Evolutionary conservation across 108 stramenopile genomes (phyloP).

Genomic region (Cyclotella sp.): DNA sequence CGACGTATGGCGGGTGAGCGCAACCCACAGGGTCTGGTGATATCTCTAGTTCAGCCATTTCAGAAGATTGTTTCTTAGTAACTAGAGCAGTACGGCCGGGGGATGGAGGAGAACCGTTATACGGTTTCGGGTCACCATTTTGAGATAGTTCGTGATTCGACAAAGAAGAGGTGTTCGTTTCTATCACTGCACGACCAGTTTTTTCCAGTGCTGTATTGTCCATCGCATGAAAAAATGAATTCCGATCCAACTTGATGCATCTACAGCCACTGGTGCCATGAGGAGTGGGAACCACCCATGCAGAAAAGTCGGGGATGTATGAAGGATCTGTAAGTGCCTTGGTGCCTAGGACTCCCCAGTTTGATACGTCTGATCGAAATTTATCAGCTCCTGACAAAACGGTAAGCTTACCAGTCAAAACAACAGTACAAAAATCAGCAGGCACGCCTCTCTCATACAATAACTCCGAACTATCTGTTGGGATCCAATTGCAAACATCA

Average conservation of each 20-base stretch:
- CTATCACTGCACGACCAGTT: constrained; percentile 9
- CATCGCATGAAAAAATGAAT: constrained; percentile 65
- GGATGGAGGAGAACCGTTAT: constrained; percentile 7
- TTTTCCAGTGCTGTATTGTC: constrained; percentile 79
- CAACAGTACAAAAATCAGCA: constrained; percentile 75
- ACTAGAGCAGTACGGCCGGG: not conserved
- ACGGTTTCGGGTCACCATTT: not conserved
- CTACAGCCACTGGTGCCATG: constrained; percentile 68
- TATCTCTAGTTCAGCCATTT: not conserved
- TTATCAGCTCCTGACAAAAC: constrained; percentile 87
- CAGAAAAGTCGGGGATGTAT: constrained; percentile 85
- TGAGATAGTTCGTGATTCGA: not conserved
- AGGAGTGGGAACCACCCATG: constrained; percentile 67
- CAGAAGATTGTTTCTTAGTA: not conserved
- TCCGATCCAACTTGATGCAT: constrained; percentile 65
- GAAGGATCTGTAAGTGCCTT: constrained; percentile 61
- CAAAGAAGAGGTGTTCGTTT: not conserved
- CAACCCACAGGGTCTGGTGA: not conserved
- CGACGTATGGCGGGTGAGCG: constrained; percentile 4
- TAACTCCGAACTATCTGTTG: constrained; percentile 61
- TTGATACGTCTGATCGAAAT: constrained; percentile 84
- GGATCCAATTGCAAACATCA: constrained; percentile 34
- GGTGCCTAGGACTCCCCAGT: constrained; percentile 88
- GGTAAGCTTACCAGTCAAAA: constrained; percentile 85
- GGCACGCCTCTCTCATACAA: constrained; percentile 74